Evolutionary conservation across 1,284 basidiomycete genomes (phyloP), one percentile per base, ranked within the genome.

Genomic region (Fomitopsis pinicola): DNA sequence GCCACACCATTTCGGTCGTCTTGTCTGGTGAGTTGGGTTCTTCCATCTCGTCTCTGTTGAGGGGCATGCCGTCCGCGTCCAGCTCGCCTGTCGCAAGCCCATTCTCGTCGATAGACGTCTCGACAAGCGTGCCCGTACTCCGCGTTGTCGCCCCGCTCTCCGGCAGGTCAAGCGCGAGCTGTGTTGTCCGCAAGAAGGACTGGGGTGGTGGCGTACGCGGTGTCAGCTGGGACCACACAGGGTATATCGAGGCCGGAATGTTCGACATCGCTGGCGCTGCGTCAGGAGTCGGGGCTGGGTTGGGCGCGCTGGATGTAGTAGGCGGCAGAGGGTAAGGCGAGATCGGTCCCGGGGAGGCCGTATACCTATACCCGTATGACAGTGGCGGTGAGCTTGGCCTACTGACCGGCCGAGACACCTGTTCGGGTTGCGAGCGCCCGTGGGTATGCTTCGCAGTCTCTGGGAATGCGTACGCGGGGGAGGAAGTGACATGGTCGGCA

Each of bases 401-500:
- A n/a, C 62, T 63, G 44, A n/a, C 56, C 30, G 26, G 42, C 3
- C 10, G 38, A 45, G 26, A 60, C 26, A 54, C 42, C 33, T 19
- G 42, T 22, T 30, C 44, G 28, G 40, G 46, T 50, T 26, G 56
- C 17, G 60, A 45, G 48, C 35, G 26, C 50, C 46, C 14, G 57
- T 45, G 17, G 35, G 42, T 15, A 54, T 44, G 57, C 38, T 30
- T 57, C 42, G 7, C 59, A 22, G n/a, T 58, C 35, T 38, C 50
- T 28, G 69, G 67, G 57, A 73, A 72, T 14, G 61, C 53, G 57
- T 73, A 75, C 5, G 66, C 55, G 3, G 74, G 76, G 2, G 73
- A 69, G 1, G 77, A 71, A 1, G 78, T 74, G 33, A 83, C 81
- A 36, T 76, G 72, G 52, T 72, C 68, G 19, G 78, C 65, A 63